Percentiles rank a stretch among this genome's conserved stretches.
These are phyloP conservation scores for Suillus clintonianus DNA, from an alignment of 768 basidiomycete species.

Conservation along the genomic window DNA sequence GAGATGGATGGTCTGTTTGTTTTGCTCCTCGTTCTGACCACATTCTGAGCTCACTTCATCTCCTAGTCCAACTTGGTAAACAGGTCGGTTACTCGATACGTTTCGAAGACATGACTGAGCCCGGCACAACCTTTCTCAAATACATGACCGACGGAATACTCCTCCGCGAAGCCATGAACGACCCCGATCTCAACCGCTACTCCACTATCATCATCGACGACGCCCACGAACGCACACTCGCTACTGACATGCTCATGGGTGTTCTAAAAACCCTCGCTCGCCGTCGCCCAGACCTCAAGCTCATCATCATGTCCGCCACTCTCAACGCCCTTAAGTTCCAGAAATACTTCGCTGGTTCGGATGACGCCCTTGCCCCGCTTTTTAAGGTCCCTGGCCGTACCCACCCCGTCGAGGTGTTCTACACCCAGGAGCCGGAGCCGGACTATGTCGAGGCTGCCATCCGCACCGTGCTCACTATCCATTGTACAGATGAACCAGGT, in stretches of 20 bases:
- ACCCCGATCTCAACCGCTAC: constrained; percentile 84
- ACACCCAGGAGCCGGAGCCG: constrained; percentile 88
- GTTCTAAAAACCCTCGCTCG: constrained; percentile 84
- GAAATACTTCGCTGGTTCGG: constrained; percentile 76
- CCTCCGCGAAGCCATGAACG: constrained; percentile 97
- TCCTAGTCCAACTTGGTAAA: constrained; percentile 82
- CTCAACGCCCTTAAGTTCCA: constrained; percentile 97
- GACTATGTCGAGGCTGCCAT: constrained; percentile 98
- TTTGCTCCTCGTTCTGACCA: neutral
- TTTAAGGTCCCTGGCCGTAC: constrained; percentile 93
- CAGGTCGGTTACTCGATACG: constrained; percentile 98
- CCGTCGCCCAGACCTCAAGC: constrained; percentile 85
- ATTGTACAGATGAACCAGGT: constrained; percentile 90
- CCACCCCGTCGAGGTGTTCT: constrained; percentile 95
- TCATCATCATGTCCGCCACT: constrained; percentile 98
- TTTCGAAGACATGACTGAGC: constrained; percentile 84
- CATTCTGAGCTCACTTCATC: neutral
- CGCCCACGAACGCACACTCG: constrained; percentile 96
- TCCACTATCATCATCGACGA: constrained; percentile 99
- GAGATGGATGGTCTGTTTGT: constrained; percentile 90
- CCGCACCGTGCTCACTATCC: constrained; percentile 95
- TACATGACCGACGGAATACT: constrained; percentile 99
- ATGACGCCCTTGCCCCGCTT: constrained; percentile 57
- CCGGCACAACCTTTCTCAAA: constrained; percentile 94
- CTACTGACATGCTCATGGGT: constrained; percentile 99